phyloP scores from a whole-genome alignment of 257 asterid genomes.

The Solanum sejunctum region DNA sequence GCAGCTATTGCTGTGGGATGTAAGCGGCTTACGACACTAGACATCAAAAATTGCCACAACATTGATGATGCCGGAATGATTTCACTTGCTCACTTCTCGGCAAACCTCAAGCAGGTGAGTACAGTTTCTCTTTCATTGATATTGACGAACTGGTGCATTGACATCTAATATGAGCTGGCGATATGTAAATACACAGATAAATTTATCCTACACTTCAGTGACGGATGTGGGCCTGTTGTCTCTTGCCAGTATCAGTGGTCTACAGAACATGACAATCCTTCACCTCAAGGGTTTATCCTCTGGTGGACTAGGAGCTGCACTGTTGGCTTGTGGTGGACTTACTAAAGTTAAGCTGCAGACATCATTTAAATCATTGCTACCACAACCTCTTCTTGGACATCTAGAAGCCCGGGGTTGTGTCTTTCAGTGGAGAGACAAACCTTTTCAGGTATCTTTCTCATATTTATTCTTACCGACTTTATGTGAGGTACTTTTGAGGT shows the following conservation, averaged over 20 bases:
- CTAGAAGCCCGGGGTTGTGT: conserved; percentile 74
- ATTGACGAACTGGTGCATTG: background rate
- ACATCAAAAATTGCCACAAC: conserved; percentile 60
- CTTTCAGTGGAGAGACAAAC: conserved; percentile 68
- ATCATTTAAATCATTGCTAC: conserved; percentile 45
- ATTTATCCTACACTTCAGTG: conserved; percentile 68
- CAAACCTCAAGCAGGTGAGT: conserved; percentile 72
- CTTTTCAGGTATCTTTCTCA: conserved; percentile 37
- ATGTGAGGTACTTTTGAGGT: background rate
- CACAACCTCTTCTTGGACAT: conserved; percentile 42
- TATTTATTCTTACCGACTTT: background rate
- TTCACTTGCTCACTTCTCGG: conserved; percentile 60
- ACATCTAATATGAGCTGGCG: background rate
- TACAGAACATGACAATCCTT: conserved; percentile 63
- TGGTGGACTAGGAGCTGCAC: conserved; percentile 52
- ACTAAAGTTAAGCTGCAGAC: conserved; percentile 72
- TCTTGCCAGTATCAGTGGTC: conserved; percentile 64
- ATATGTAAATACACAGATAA: conserved; percentile 34
- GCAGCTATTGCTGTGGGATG: conserved; percentile 68
- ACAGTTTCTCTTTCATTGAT: background rate
- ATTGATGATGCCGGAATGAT: conserved; percentile 74
- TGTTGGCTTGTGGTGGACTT: conserved; percentile 70
- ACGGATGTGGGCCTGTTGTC: conserved; percentile 67
- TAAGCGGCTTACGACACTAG: conserved; percentile 54
- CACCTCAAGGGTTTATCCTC: conserved; percentile 55